A percentile compares a stretch with the other conserved stretches of the same genome.
Evolutionary conservation across 192 early-diverging fungal genomes (phyloP).

Genomic region (Chytriomyces sp.): DNA sequence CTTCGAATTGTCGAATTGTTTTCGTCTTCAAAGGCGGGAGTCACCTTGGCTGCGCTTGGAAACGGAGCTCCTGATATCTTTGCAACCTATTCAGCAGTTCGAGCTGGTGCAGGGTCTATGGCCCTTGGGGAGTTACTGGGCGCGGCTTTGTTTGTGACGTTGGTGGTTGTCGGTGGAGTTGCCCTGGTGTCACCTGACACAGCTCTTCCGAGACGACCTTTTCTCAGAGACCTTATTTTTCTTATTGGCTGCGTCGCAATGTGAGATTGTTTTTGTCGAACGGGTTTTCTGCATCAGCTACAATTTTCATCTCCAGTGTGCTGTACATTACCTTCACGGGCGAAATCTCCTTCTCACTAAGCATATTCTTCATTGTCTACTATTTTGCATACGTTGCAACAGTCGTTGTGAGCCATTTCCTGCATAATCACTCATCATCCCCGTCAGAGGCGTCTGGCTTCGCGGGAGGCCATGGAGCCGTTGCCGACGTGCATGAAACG

Average conservation of each 20-base stretch:
- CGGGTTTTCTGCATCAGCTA: background rate
- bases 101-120: slow-evolving; percentile 18
- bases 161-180: slow-evolving; percentile 84
- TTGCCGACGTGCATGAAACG: slow-evolving; percentile 6
- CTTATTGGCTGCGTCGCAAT: slow-evolving; percentile 63
- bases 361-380: slow-evolving; percentile 54
- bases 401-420: slow-evolving; percentile 62
- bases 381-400: slow-evolving; percentile 63
- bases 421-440: background rate
- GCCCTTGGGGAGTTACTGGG: slow-evolving; percentile 94
- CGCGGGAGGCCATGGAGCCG: slow-evolving; percentile 7
- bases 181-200: slow-evolving; percentile 73
- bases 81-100: slow-evolving; percentile 74
- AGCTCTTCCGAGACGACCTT: slow-evolving; percentile 57
- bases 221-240: slow-evolving; percentile 79
- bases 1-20: background rate
- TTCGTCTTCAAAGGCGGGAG: slow-evolving; percentile 40
- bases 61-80: slow-evolving; percentile 95
- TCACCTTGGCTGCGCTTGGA: slow-evolving; percentile 62
- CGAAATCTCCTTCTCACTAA: slow-evolving; percentile 59
- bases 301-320: slow-evolving; percentile 37
- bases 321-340: slow-evolving; percentile 58
- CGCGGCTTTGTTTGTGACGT: slow-evolving; percentile 80
- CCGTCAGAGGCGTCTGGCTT: background rate
- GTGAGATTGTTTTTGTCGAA: background rate